Base-by-base conservation (phyloP, 768 basidiomycete species). In the Lyophyllum decastes region DNA sequence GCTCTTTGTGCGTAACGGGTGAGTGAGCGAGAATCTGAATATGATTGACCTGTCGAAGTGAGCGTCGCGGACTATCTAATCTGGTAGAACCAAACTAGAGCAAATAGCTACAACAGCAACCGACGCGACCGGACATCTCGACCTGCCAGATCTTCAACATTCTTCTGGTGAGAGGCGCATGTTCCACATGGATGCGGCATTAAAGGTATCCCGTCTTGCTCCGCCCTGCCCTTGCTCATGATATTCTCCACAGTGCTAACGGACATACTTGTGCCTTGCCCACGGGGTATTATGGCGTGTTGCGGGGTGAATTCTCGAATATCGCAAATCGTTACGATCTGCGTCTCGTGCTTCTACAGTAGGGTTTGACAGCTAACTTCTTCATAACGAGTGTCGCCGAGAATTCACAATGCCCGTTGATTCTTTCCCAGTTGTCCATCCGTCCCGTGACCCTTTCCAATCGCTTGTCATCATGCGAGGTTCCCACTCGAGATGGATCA, bases 401-500 rank as follows among this genome's bases (percentile, higher is more conserved):
- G 9, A 30, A 30, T n/a, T 45, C 9, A 25, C n/a, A 14, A 5
- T 49, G 27, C n/a, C 49, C 34, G 49, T 34, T 21, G 30, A 35
- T 34, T 35, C 49, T 19, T 22, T 35, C 17, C 27, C 8, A 26
- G 21, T 24, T 47, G 46, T 27, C 25, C 44, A 24, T 49, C 26
- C 26, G 22, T 47, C 48, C 49, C 46, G 48, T 61, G 52, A 56
- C 54, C 41, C 34, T 50, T 25, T 27, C 10, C 12, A 47, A 47
- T 47, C 25, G 17, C 46, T 47, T 44, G 54, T 35, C 58, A 56
- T 60, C 52, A 52, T n/a, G 45, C 46, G 54, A 26, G 48, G 30
- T 49, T 58, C n/a, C 34, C 49, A 52, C 49, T 54, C 47, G 25
- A 61, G 49, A 63, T 53, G 55, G 60, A 55, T 56, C 59, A 61